phyloP scores from a whole-genome alignment of 495 filamentous ascomycete genomes.

The Pyrenopolyporus hunteri region DNA sequence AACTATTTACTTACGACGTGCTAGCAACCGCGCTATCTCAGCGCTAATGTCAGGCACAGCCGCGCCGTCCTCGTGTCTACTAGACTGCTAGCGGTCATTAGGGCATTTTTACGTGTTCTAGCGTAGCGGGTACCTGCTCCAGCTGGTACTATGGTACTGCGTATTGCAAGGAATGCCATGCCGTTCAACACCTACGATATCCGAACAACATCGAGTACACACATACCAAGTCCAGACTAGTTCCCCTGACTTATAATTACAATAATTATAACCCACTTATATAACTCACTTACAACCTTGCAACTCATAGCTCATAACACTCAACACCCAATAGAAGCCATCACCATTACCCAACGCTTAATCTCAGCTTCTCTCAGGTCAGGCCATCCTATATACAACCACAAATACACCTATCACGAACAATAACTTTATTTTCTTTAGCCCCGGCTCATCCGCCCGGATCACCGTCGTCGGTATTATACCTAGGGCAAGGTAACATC shows the following conservation, averaged over 20 bases:
- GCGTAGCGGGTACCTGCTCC: conserved; percentile 19
- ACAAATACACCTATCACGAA: not conserved
- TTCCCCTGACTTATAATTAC: not conserved
- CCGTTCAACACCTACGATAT: too few relatives aligned
- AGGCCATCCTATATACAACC: not conserved
- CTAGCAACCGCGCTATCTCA: conserved; percentile 18
- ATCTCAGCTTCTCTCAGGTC: too few relatives aligned
- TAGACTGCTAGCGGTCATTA: conserved; percentile 6
- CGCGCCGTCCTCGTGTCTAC: conserved; percentile 14
- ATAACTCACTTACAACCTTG: not conserved
- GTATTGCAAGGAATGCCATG: too few relatives aligned
- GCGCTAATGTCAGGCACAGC: conserved; percentile 36
- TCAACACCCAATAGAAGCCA: too few relatives aligned
- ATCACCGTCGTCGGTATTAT: conserved; percentile 24
- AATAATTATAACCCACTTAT: not conserved
- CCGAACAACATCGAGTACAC: too few relatives aligned
- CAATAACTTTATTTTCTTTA: conserved; percentile 1
- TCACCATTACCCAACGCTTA: too few relatives aligned
- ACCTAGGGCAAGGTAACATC: conserved; percentile 26
- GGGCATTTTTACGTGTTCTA: conserved; percentile 9
- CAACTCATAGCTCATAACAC: not conserved
- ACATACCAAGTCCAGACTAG: not conserved
- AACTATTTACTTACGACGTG: not conserved
- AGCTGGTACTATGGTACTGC: not conserved
- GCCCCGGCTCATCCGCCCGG: conserved; percentile 23